phyloP scores from a whole-genome alignment of 139 green algal species.

The Chlamydomonas asymmetrica region DNA sequence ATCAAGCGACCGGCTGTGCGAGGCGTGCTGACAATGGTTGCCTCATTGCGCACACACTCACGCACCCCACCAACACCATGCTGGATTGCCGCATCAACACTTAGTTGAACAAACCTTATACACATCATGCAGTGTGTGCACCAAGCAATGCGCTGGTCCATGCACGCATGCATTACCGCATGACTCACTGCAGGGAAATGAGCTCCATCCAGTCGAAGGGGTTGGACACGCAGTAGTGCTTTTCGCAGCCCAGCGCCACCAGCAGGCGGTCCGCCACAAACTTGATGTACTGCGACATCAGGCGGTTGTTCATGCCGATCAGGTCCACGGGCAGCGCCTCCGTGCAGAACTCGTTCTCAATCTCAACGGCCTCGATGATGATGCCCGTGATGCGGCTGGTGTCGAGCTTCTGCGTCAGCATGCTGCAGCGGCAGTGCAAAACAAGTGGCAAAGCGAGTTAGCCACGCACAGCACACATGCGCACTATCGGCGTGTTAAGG shows the following conservation, averaged over 20 bases:
- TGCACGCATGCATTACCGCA: too few relatives aligned
- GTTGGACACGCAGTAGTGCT: conserved; percentile 83
- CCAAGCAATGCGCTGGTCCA: too few relatives aligned
- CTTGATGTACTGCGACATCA: conserved; percentile 96
- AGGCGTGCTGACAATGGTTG: too few relatives aligned
- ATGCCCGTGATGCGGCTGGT: conserved; percentile 72
- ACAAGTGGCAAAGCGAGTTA: neutral
- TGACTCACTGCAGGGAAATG: conserved; percentile 85
- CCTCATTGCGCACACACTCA: too few relatives aligned
- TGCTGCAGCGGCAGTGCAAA: conserved; percentile 43
- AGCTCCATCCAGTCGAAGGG: conserved; percentile 98
- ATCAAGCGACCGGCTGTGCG: too few relatives aligned
- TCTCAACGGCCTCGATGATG: conserved; percentile 88
- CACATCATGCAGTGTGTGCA: too few relatives aligned
- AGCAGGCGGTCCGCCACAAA: conserved; percentile 94
- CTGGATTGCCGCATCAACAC: too few relatives aligned
- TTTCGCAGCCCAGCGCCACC: conserved; percentile 79
- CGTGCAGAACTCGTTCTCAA: conserved; percentile 92
- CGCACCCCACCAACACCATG: too few relatives aligned
- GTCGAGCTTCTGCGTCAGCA: conserved; percentile 82
- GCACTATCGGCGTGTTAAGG: too few relatives aligned
- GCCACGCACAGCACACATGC: too few relatives aligned
- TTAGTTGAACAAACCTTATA: too few relatives aligned
- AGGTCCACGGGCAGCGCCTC: conserved; percentile 56
- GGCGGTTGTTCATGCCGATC: conserved; percentile 85